Evolutionary conservation across 192 early-diverging fungal genomes (phyloP).

Genomic region (Umbelopsis ramanniana): DNA sequence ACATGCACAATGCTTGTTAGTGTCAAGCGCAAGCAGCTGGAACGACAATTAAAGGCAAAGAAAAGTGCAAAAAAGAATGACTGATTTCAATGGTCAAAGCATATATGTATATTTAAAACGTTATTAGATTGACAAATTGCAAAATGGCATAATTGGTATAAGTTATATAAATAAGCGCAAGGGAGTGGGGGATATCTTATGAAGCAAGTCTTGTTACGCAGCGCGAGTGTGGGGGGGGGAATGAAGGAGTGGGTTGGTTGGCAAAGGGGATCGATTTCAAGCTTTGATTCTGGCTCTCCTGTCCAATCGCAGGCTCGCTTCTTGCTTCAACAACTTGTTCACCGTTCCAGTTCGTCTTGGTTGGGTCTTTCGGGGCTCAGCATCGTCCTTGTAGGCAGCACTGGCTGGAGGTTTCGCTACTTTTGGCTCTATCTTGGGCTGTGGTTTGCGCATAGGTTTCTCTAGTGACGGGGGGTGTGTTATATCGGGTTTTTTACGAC

Average conservation of each 20-base stretch:
- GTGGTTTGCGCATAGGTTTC: background rate
- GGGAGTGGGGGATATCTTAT: background rate
- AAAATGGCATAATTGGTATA: slow-evolving; percentile 5
- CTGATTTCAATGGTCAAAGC: background rate
- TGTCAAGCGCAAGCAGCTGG: slow-evolving; percentile 45
- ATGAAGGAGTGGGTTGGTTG: too few relatives aligned
- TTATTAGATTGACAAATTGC: slow-evolving; percentile 8
- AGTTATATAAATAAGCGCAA: background rate
- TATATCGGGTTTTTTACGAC: background rate
- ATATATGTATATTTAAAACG: slow-evolving; percentile 21
- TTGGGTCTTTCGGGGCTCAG: background rate
- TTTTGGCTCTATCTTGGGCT: background rate
- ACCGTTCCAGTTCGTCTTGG: background rate
- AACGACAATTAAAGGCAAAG: slow-evolving; percentile 15
- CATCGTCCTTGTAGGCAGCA: background rate
- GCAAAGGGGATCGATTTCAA: background rate
- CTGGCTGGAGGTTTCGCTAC: background rate
- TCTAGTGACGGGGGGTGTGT: background rate
- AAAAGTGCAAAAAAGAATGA: slow-evolving; percentile 11
- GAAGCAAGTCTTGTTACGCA: too few relatives aligned
- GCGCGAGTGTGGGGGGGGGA: too few relatives aligned
- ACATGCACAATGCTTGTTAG: slow-evolving; percentile 40
- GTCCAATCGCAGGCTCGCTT: background rate
- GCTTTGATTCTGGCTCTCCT: background rate
- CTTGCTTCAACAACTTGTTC: slow-evolving; percentile 7